Evolutionary conservation across 768 basidiomycete genomes (phyloP).

Genomic region (Pleurotus djamor): DNA sequence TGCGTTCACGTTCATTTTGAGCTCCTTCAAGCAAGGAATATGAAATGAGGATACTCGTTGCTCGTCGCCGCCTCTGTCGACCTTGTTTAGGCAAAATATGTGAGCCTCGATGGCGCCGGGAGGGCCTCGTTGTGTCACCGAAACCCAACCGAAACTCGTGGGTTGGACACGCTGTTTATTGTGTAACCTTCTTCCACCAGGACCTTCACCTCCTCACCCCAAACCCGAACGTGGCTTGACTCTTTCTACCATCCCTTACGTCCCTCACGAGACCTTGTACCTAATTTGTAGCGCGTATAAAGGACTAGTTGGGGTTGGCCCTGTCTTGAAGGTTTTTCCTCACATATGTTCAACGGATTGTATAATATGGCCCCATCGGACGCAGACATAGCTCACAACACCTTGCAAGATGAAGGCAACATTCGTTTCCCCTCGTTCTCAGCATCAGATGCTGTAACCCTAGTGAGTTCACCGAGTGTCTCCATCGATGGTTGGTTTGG

Average conservation of each 20-base stretch:
- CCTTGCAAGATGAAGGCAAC: conserved; percentile 65
- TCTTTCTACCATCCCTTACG: neutral
- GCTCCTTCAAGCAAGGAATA: neutral
- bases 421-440: conserved; percentile 76
- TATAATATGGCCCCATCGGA: conserved; percentile 65
- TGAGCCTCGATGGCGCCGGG: neutral
- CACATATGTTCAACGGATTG: conserved; percentile 60
- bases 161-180: conserved; percentile 3
- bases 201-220: neutral
- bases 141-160: neutral
- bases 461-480: conserved; percentile 34
- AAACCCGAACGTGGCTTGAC: neutral
- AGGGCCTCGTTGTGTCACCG: neutral
- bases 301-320: conserved; percentile 1
- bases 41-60: neutral
- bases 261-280: neutral
- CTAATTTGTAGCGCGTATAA: conserved; percentile 1
- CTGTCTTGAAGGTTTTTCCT: conserved; percentile 4
- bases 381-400: conserved; percentile 69
- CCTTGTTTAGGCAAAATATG: neutral
- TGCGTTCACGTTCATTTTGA: too few species aligned
- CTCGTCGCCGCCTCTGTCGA: neutral
- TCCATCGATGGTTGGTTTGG: neutral
- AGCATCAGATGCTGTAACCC: conserved; percentile 76
- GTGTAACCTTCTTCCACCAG: neutral